Conservation (phyloP, 2,329 filamentous ascomycete species). For the Cercospora sp. region DNA sequence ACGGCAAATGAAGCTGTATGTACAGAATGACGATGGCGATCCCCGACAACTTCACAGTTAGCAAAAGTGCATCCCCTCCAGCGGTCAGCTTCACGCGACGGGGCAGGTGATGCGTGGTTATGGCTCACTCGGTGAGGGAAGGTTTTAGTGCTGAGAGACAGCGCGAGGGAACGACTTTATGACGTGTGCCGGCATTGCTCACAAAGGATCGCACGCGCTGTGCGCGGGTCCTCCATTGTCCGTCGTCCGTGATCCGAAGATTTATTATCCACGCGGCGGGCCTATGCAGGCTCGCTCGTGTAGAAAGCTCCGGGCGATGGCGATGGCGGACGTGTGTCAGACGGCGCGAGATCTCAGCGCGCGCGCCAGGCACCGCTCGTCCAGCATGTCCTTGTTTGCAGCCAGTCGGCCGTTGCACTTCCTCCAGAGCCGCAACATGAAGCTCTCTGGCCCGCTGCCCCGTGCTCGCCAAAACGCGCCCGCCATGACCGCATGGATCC, state of each 20-base stretch:
- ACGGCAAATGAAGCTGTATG: neutral
- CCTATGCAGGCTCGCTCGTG: neutral
- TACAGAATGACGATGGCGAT: neutral
- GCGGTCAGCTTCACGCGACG: neutral
- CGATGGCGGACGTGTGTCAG: neutral
- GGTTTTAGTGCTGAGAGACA: neutral
- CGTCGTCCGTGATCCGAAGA: neutral
- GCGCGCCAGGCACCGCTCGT: neutral
- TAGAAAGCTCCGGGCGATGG: neutral
- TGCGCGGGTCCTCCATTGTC: neutral
- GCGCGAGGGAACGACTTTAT: neutral
- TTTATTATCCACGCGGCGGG: neutral
- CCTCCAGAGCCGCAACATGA: neutral
- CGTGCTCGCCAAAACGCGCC: no score
- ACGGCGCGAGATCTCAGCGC: neutral
- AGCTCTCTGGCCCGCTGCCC: no score
- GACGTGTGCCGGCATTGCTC: constrained; percentile 3
- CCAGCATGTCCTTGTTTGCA: neutral
- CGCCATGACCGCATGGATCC: no score
- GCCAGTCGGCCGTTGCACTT: neutral
- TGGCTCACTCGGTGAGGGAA: neutral
- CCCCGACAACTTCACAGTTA: neutral
- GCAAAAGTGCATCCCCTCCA: neutral
- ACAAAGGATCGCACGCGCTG: neutral
- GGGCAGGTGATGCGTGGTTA: neutral